Percentiles rank a stretch among this genome's conserved stretches.
Evolutionary conservation across 1,139 yeast species (phyloP).

Genomic region (Yamadazyma sp.): DNA sequence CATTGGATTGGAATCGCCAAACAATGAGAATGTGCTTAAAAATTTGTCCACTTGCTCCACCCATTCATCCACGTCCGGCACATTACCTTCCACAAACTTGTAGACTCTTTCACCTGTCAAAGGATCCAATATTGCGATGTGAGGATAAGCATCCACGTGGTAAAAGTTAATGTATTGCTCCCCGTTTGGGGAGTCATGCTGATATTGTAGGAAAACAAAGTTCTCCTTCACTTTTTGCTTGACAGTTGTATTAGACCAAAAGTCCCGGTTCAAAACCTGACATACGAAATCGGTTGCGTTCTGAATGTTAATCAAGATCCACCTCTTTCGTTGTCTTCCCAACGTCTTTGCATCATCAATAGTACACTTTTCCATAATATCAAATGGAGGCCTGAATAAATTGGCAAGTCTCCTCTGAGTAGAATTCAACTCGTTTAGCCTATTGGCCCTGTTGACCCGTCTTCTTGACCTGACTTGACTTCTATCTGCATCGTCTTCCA

Average conservation of each 20-base stretch:
- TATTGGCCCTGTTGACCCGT: slow-evolving; percentile 25
- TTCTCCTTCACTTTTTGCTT: slow-evolving; percentile 63
- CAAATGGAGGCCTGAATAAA: slow-evolving; percentile 91
- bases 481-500: slow-evolving; percentile 15
- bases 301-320: slow-evolving; percentile 89
- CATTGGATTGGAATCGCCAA: slow-evolving; percentile 67
- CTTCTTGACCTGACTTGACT: slow-evolving; percentile 26
- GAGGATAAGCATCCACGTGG: slow-evolving; percentile 69
- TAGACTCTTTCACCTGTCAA: slow-evolving; percentile 88
- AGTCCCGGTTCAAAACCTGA: slow-evolving; percentile 87
- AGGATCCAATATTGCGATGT: slow-evolving; percentile 90
- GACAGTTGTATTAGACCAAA: slow-evolving; percentile 77
- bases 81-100: slow-evolving; percentile 62
- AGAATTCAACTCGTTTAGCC: slow-evolving; percentile 44
- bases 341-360: slow-evolving; percentile 69
- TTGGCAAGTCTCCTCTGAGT: slow-evolving; percentile 75
- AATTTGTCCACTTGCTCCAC: slow-evolving; percentile 59
- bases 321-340: slow-evolving; percentile 66
- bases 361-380: slow-evolving; percentile 65
- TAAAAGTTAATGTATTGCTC: slow-evolving; percentile 69
- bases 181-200: slow-evolving; percentile 74
- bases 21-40: slow-evolving; percentile 62
- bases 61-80: slow-evolving; percentile 61
- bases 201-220: slow-evolving; percentile 82
- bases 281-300: slow-evolving; percentile 82